Base-by-base conservation (phyloP, 129 eudicot genomes). In the Chrysanthemum lavandulifolium region DNA sequence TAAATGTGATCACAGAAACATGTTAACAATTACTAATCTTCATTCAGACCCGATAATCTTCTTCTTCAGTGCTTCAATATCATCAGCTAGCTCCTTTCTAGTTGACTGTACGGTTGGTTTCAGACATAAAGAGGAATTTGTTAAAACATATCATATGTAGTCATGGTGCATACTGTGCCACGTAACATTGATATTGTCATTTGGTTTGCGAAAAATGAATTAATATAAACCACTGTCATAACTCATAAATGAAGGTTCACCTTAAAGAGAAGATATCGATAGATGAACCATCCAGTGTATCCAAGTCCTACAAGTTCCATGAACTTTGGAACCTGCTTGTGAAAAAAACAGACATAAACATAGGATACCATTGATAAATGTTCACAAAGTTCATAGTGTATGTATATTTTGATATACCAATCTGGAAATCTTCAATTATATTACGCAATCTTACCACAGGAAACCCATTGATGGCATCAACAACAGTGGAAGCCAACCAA, bases 221-320 rank as follows among this genome's bases (percentile, higher is more conserved):
- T 13, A 66, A 1, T 7, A 1, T 11, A 29, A 58, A 50, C 52
- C 25, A 25, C 13, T 13, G 59, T 58, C n/a, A 76, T 61, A 68
- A 16, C 50, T 58, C n/a, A 76, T 61, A 68, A 16, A 54, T 31
- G 25, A 54, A 53, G 21, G 40, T 29, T 61, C 45, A 80, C 84
- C 84, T 80, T 80, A 62, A 74, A 80, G 76, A 80, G 80, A 61
- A 80, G 84, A 74, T 80, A 80, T 11, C 80, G 79, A 68, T 74
- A 80, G 54, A 80, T 47, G 67, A 80, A 80, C 84, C 84, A 80
- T 68, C 84, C 84, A 10, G 76, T 68, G 80, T 80, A 80, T 75
- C 84, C 84, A 27, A 74, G 66, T 47, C 84, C 84, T 72, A 80
- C 33, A 12, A 80, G 76, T 80, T 80, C 84, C 76, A 80, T 52